phyloP scores from a whole-genome alignment of 2,329 filamentous ascomycete genomes.

The Hypocreales sp. region DNA sequence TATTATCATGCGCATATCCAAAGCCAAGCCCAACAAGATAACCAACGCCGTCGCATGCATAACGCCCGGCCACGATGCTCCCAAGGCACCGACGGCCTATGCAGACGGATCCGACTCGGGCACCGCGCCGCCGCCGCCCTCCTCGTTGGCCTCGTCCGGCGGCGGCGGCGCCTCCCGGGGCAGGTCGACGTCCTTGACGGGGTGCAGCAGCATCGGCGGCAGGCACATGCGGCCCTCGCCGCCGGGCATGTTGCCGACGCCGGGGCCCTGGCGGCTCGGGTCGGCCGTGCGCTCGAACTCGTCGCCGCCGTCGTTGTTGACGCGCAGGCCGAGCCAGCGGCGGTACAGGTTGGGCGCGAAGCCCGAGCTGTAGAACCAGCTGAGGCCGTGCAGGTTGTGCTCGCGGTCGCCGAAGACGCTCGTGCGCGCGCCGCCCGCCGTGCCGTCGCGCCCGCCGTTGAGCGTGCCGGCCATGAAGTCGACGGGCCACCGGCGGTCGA shows the following conservation, averaged over 20 bases:
- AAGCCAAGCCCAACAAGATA: too few species aligned
- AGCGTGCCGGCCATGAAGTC: conserved; percentile 63
- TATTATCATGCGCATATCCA: too few species aligned
- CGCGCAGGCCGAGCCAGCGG: conserved; percentile 70
- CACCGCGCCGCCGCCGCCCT: too few species aligned
- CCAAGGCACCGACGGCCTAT: too few species aligned
- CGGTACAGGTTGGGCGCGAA: conserved; percentile 73
- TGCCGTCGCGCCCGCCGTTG: conserved; percentile 64
- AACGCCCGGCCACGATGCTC: too few species aligned
- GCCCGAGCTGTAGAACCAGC: conserved; percentile 82
- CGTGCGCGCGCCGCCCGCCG: conserved; percentile 55
- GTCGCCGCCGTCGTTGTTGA: conserved; percentile 66
- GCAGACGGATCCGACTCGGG: conserved; percentile 30
- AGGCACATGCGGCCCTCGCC: conserved; percentile 82
- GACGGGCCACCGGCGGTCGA: conserved; percentile 75
- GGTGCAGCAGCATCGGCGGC: conserved; percentile 79
- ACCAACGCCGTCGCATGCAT: too few species aligned
- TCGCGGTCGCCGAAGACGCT: conserved; percentile 72
- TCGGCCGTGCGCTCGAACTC: conserved; percentile 52
- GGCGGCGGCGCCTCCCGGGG: conserved; percentile 42
- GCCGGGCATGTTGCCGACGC: conserved; percentile 38
- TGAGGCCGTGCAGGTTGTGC: conserved; percentile 74
- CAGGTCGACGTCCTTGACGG: conserved; percentile 61
- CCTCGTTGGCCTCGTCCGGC: conserved; percentile 22
- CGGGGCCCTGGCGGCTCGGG: conserved; percentile 30